Percentiles rank a stretch among this genome's conserved stretches.
Conservation (phyloP, 495 filamentous ascomycete species). For the Hyaloscypha bicolor region DNA sequence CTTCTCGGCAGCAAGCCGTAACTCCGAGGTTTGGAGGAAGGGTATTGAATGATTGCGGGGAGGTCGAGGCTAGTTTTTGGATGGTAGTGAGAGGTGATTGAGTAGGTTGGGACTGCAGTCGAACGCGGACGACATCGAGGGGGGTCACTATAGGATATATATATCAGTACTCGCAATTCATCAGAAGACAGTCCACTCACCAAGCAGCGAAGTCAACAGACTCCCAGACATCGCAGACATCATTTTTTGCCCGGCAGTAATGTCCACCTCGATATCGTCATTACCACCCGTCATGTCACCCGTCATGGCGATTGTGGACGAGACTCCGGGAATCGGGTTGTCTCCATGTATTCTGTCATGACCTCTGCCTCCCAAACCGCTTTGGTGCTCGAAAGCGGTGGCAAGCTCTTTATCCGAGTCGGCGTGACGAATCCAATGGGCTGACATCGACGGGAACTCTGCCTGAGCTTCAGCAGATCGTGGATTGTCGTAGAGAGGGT, state of each 20-base stretch:
- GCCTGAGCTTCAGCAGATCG: not conserved
- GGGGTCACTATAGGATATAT: constrained; percentile 70
- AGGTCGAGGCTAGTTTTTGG: constrained; percentile 32
- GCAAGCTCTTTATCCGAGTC: constrained; percentile 24
- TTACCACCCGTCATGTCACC: constrained; percentile 31
- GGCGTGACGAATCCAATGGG: constrained; percentile 19
- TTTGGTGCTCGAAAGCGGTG: constrained; percentile 28
- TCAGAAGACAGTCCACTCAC: constrained; percentile 50
- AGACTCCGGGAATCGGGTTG: constrained; percentile 23
- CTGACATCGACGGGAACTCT: constrained; percentile 17
- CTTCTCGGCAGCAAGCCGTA: constrained; percentile 93
- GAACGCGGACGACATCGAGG: constrained; percentile 94
- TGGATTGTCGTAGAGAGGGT: not conserved
- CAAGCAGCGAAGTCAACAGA: constrained; percentile 83
- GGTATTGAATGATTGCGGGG: constrained; percentile 35
- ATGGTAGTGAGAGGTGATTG: constrained; percentile 23
- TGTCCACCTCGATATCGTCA: constrained; percentile 50
- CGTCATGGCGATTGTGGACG: constrained; percentile 30
- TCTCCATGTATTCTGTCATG: constrained; percentile 43
- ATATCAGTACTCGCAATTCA: constrained; percentile 26
- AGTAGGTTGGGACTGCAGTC: constrained; percentile 79
- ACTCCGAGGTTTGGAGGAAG: constrained; percentile 72
- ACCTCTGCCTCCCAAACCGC: constrained; percentile 35
- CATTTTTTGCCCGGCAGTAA: constrained; percentile 88
- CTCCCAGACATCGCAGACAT: constrained; percentile 89